These are phyloP conservation scores for Wickerhamiella occidentalis DNA, from an alignment of 805 yeast species.

Conservation along the genomic window DNA sequence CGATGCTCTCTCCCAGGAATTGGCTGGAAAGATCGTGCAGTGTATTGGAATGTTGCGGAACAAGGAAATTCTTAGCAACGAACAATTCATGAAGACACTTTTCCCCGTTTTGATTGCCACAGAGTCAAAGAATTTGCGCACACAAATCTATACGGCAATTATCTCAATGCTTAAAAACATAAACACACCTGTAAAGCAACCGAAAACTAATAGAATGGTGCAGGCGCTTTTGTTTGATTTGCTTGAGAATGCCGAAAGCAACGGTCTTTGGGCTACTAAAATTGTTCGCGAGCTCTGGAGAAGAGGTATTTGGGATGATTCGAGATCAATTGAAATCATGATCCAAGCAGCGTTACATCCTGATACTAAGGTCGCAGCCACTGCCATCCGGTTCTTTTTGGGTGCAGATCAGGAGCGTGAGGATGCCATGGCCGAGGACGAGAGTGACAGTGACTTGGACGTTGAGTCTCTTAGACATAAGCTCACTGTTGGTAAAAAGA, in stretches of 20 bases:
- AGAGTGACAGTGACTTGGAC: conserved; percentile 60
- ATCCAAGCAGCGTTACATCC: conserved; percentile 86
- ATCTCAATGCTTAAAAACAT: conserved; percentile 68
- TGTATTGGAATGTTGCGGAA: conserved; percentile 84
- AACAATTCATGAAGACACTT: conserved; percentile 66
- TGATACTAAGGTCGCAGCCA: conserved; percentile 72
- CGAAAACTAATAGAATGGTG: conserved; percentile 75
- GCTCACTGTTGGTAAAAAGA: conserved; percentile 70
- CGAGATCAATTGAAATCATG: conserved; percentile 95
- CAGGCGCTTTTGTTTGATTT: conserved; percentile 86
- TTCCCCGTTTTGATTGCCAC: conserved; percentile 69
- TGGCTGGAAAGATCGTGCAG: conserved; percentile 84
- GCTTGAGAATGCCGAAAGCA: conserved; percentile 66
- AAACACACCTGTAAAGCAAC: conserved; percentile 81
- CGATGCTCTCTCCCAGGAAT: conserved; percentile 65
- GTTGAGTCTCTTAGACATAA: conserved; percentile 64
- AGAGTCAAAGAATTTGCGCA: conserved; percentile 68
- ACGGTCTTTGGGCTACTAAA: conserved; percentile 93
- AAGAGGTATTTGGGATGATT: conserved; percentile 96
- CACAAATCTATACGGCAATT: conserved; percentile 68
- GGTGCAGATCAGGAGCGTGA: conserved; percentile 94
- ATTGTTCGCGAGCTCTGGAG: conserved; percentile 93
- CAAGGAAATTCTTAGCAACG: conserved; percentile 67
- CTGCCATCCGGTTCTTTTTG: conserved; percentile 82
- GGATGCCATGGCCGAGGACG: conserved; percentile 58